Evolutionary conservation across 441 rosid species (phyloP).

Genomic region (Sinapis alba): DNA sequence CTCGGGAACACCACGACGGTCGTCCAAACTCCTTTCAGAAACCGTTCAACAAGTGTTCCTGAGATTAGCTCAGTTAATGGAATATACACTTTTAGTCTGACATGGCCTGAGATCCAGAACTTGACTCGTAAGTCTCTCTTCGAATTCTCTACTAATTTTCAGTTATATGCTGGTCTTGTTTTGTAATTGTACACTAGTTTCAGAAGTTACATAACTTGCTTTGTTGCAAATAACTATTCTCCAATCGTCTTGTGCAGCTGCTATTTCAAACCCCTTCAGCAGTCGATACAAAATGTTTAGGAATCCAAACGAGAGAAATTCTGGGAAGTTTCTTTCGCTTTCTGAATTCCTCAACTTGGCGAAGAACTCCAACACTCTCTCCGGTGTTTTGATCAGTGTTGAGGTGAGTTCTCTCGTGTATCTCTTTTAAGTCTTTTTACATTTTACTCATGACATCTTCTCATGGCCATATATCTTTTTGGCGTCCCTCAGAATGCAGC

Average conservation of each 20-base stretch:
- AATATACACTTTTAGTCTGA: slow-evolving; percentile 63
- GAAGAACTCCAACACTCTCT: slow-evolving; percentile 52
- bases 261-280: slow-evolving; percentile 53
- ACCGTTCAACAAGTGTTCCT: slow-evolving; percentile 41
- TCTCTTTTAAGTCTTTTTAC: not conserved
- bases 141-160: not conserved
- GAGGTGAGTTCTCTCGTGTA: slow-evolving; percentile 52
- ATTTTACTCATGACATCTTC: not conserved
- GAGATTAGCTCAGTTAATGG: slow-evolving; percentile 41
- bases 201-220: slow-evolving; percentile 7
- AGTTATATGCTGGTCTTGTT: not conserved
- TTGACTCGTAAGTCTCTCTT: slow-evolving; percentile 59
- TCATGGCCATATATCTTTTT: not conserved
- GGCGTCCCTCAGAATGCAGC: slow-evolving; percentile 54
- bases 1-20: slow-evolving; percentile 53
- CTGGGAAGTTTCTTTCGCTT: slow-evolving; percentile 54
- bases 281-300: slow-evolving; percentile 10
- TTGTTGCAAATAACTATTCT: not conserved
- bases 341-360: slow-evolving; percentile 64
- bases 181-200: slow-evolving; percentile 6
- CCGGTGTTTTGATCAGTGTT: slow-evolving; percentile 67
- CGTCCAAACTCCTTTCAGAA: slow-evolving; percentile 39
- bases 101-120: slow-evolving; percentile 56
- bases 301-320: slow-evolving; percentile 52
- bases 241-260: slow-evolving; percentile 44